These are phyloP conservation scores for Podila epicladia DNA, from an alignment of 192 early-diverging fungal genomes.

Conservation along the genomic window DNA sequence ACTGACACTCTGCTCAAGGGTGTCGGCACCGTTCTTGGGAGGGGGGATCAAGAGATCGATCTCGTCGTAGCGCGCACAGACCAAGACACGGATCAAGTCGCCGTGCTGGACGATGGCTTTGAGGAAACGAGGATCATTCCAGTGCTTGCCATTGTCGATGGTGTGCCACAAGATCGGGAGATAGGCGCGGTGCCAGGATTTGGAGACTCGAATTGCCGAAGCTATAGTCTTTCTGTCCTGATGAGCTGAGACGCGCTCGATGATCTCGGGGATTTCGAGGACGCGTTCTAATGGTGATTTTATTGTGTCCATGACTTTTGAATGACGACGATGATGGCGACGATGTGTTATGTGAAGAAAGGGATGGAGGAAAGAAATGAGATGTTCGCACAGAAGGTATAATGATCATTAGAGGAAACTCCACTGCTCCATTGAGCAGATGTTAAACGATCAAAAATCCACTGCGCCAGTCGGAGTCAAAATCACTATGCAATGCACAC, in stretches of 20 bases:
- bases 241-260: conserved; percentile 18
- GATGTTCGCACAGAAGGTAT: too few species aligned
- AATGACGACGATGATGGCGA: too few species aligned
- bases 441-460: too few species aligned
- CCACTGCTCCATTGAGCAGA: too few species aligned
- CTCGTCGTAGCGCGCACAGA: conserved; percentile 35
- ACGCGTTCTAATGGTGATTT: background rate
- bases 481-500: too few species aligned
- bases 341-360: too few species aligned
- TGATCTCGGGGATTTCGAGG: conserved; percentile 24
- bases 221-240: conserved; percentile 12
- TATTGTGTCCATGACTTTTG: background rate
- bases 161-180: conserved; percentile 34
- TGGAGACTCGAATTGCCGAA: conserved; percentile 14
- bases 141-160: conserved; percentile 28
- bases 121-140: conserved; percentile 13
- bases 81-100: conserved; percentile 23
- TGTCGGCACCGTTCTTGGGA: too few species aligned
- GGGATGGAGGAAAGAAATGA: too few species aligned
- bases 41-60: conserved; percentile 13
- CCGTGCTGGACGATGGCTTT: conserved; percentile 16
- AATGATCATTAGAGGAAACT: too few species aligned
- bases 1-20: background rate
- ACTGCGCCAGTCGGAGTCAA: too few species aligned
- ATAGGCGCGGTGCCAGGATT: conserved; percentile 19